Conservation (phyloP, 331 rosid genomes). For the Malus hybrid region DNA sequence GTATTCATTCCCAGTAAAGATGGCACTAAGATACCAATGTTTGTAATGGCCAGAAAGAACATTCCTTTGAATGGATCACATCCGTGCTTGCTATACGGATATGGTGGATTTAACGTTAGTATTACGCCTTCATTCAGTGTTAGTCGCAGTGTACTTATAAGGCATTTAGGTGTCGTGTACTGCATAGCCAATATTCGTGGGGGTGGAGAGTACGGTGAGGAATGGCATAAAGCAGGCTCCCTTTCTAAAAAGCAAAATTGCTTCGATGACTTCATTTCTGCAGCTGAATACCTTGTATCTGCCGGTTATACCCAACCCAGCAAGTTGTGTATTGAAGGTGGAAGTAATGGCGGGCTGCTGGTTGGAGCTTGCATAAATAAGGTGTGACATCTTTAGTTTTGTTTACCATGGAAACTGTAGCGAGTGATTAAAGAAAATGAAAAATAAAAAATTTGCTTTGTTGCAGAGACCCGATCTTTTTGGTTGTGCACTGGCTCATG, state of each 20-base stretch:
- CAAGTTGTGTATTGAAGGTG: constrained; percentile 89
- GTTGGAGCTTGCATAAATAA: constrained; percentile 91
- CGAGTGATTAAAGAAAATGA: neutral
- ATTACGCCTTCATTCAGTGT: constrained; percentile 72
- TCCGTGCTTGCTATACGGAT: constrained; percentile 85
- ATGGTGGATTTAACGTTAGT: constrained; percentile 86
- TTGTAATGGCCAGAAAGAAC: constrained; percentile 59
- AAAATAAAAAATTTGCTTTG: neutral
- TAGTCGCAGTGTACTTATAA: constrained; percentile 60
- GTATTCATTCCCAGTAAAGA: constrained; percentile 78
- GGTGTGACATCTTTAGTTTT: constrained; percentile 30
- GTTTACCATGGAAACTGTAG: neutral
- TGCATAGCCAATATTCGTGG: constrained; percentile 94
- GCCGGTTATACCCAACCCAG: constrained; percentile 70
- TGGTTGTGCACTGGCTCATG: constrained; percentile 95
- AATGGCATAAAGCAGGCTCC: constrained; percentile 98
- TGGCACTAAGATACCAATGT: constrained; percentile 72
- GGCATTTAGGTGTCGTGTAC: constrained; percentile 73
- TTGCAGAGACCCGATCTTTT: constrained; percentile 89
- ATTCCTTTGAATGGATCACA: constrained; percentile 80
- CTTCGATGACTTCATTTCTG: constrained; percentile 88
- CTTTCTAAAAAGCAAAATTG: constrained; percentile 88
- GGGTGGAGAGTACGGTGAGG: constrained; percentile 99
- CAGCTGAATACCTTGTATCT: constrained; percentile 81
- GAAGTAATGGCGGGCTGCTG: constrained; percentile 97